Evolutionary conservation across 768 basidiomycete species (phyloP).

Genomic region (Leccinum rimulosum): DNA sequence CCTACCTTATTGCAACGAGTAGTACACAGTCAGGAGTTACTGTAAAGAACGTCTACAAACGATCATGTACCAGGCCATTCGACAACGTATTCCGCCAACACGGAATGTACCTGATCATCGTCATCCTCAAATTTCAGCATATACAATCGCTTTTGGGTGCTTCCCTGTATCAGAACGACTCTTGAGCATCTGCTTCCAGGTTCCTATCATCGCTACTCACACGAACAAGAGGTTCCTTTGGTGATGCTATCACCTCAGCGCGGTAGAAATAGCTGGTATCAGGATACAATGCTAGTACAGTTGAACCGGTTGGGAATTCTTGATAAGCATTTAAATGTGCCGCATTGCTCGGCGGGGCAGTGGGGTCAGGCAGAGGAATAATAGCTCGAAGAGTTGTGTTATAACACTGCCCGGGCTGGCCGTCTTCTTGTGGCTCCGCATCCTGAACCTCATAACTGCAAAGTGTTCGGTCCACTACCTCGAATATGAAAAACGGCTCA

Average conservation of each 20-base stretch:
- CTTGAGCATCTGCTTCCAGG: slow-evolving; percentile 8
- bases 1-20: background rate
- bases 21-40: background rate
- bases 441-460: slow-evolving; percentile 83
- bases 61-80: slow-evolving; percentile 60
- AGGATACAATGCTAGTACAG: slow-evolving; percentile 85
- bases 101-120: slow-evolving; percentile 76
- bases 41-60: background rate
- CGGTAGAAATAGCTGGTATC: slow-evolving; percentile 91
- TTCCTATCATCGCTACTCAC: slow-evolving; percentile 30
- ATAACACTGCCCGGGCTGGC: slow-evolving; percentile 68
- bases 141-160: slow-evolving; percentile 55
- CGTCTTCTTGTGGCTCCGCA: slow-evolving; percentile 79
- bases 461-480: background rate
- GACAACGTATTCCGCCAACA: slow-evolving; percentile 78
- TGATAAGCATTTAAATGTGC: slow-evolving; percentile 69
- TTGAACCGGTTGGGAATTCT: slow-evolving; percentile 67
- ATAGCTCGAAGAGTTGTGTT: slow-evolving; percentile 68
- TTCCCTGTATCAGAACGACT: slow-evolving; percentile 17
- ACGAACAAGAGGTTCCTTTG: slow-evolving; percentile 40
- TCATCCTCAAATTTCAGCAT: slow-evolving; percentile 88
- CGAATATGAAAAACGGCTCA: slow-evolving; percentile 24
- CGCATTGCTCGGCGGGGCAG: slow-evolving; percentile 51
- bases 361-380: slow-evolving; percentile 78
- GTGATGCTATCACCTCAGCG: slow-evolving; percentile 76